Evolutionary conservation across 805 yeast species (phyloP), one percentile per base, ranked within the genome.

Genomic region (Candida takata): DNA sequence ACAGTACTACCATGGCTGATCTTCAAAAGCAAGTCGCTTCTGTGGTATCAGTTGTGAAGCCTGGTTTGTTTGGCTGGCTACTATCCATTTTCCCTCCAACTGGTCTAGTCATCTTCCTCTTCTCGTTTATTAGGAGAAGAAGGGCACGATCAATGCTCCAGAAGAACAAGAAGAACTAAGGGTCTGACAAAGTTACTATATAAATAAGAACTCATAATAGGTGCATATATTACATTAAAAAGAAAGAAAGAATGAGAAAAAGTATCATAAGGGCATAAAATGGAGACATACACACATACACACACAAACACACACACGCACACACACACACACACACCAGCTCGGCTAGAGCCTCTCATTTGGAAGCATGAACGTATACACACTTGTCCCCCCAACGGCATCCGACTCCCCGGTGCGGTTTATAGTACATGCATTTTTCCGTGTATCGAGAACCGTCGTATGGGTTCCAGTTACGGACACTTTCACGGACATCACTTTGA

Each of bases 1-100:
- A 92, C 49, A 68, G 74, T 39, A 58, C 62, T 10, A 53, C 66
- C 6, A 24, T 71, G 2, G 68, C 65, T 1, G 62, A 64, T 3
- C 58, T 82, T 13, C 57, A 67, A 25, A 56, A 43, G 0, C 59
- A 66, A 37, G 48, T 81, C 1, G 75, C 71, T 31, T 37, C 46
- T 4, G 46, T 70, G 6, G 56, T 76, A 1, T 34, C 32, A 1
- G 38, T 44, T 8, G 46, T 72, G 9, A 58, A 51, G 17, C 81
- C 84, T 4, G 41, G 54, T 9, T 36, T 47, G 8, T 11, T 48
- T 4, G 42, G 55, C 14, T 55, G 58, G 15, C 13, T 53, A 5
- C 25, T 63, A 4, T 67, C 63, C 36, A 57, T 56, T 30, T 52
- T 68, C 36, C 72, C 72, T n/a, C 68, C 69, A 3, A 50, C 65